phyloP scores from a whole-genome alignment of 345 rosid species.

The Gossypium turneri region DNA sequence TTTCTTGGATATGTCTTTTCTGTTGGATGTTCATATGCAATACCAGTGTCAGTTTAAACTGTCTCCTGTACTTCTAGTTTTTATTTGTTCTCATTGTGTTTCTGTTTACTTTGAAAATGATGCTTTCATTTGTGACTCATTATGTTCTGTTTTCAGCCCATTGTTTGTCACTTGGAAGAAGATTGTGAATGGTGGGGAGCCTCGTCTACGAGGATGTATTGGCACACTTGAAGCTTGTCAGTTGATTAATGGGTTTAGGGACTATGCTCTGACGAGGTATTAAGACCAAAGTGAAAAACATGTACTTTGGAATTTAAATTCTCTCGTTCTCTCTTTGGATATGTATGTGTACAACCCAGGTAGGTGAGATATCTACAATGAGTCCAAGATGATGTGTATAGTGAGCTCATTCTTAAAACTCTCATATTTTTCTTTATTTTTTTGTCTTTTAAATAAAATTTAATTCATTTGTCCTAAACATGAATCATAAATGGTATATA shows the following conservation, averaged over 20 bases:
- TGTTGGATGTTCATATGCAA: background rate
- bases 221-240: constrained; percentile 88
- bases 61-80: background rate
- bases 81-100: background rate
- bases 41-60: background rate
- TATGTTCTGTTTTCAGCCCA: constrained; percentile 52
- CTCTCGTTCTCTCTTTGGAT: background rate
- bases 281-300: background rate
- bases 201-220: constrained; percentile 96
- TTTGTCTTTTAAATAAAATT: background rate
- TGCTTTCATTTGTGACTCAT: constrained; percentile 11
- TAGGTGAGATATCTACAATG: background rate
- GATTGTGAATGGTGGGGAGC: constrained; percentile 79
- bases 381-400: background rate
- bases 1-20: background rate
- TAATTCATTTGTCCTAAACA: background rate
- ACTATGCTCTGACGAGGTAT: constrained; percentile 94
- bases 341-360: background rate
- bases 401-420: background rate
- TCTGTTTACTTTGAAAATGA: background rate
- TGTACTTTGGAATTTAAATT: constrained; percentile 7
- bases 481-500: background rate
- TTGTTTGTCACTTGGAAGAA: constrained; percentile 99
- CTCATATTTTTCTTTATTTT: background rate
- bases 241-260: constrained; percentile 80